Evolutionary conservation across 441 rosid species (phyloP).

Genomic region (Adansonia madagascariensis): DNA sequence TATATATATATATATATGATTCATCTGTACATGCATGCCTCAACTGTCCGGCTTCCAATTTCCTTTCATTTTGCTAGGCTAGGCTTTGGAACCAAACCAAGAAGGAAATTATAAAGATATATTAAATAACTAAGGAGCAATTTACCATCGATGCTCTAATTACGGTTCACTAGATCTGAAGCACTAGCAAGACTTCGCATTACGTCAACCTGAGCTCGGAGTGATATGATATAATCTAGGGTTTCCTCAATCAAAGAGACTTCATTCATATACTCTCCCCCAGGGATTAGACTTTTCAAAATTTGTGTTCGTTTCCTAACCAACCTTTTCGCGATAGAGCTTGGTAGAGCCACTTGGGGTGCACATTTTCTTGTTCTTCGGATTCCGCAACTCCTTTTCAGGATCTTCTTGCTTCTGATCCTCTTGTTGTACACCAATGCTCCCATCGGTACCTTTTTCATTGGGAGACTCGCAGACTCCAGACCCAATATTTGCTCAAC

Average conservation of each 20-base stretch:
- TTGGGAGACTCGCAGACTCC: constrained; percentile 26
- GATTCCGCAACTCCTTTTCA: constrained; percentile 46
- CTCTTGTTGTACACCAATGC: constrained; percentile 36
- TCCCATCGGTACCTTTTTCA: constrained; percentile 17
- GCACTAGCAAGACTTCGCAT: constrained; percentile 62
- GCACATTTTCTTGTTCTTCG: constrained; percentile 37
- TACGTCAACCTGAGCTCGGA: constrained; percentile 78
- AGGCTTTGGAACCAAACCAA: constrained; percentile 17
- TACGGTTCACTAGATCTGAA: constrained; percentile 37
- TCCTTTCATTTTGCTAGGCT: constrained; percentile 10
- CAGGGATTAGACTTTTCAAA: constrained; percentile 74
- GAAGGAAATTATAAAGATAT: not conserved
- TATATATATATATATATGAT: constrained; percentile 28
- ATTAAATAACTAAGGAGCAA: constrained; percentile 17
- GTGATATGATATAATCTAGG: constrained; percentile 78
- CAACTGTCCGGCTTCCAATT: constrained; percentile 18
- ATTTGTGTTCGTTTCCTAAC: constrained; percentile 59
- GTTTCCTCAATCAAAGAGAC: constrained; percentile 71
- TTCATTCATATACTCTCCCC: constrained; percentile 68
- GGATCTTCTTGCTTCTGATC: constrained; percentile 68
- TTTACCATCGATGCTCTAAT: constrained; percentile 37
- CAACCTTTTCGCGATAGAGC: constrained; percentile 46
- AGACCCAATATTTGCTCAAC: constrained; percentile 48
- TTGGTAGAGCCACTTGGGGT: constrained; percentile 28
- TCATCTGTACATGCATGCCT: constrained; percentile 34